A percentile compares a stretch with the other conserved stretches of the same genome.
Evolutionary conservation across 129 eudicot species (phyloP).

Genomic region (Flaveria bidentis): DNA sequence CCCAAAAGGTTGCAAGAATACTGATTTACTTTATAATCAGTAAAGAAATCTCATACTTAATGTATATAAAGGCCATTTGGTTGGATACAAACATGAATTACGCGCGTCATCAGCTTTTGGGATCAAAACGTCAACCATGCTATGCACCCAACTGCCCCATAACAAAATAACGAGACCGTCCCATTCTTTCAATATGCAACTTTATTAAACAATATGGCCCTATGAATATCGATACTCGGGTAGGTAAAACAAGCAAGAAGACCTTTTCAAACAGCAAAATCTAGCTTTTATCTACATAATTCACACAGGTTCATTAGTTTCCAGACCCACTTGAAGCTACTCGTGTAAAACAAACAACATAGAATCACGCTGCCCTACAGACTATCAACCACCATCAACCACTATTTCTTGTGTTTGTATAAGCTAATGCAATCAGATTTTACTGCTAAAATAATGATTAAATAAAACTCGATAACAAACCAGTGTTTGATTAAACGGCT

Average conservation of each 20-base stretch:
- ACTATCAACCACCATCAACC: constrained; percentile 22
- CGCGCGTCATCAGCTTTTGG: too few relatives aligned
- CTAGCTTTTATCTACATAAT: constrained; percentile 37
- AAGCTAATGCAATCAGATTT: constrained; percentile 19
- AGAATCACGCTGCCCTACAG: constrained; percentile 14
- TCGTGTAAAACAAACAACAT: constrained; percentile 28
- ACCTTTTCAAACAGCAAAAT: constrained; percentile 5
- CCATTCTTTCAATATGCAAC: neutral
- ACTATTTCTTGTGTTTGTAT: constrained; percentile 17
- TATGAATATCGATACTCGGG: neutral
- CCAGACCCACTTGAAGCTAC: constrained; percentile 19
- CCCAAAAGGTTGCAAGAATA: too few relatives aligned
- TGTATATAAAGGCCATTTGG: too few relatives aligned
- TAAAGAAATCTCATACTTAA: too few relatives aligned
- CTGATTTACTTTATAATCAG: too few relatives aligned
- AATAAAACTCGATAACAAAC: constrained; percentile 14
- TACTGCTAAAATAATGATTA: constrained; percentile 11
- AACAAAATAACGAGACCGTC: too few relatives aligned
- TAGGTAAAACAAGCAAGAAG: neutral
- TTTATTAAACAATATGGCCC: neutral
- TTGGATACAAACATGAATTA: too few relatives aligned
- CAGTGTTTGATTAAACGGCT: constrained; percentile 13
- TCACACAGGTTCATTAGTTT: constrained; percentile 16
- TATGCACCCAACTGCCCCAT: too few relatives aligned
- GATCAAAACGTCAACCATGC: too few relatives aligned